A percentile compares a stretch with the other conserved stretches of the same genome.
Evolutionary conservation across 202 grass and related monocot genomes (phyloP).

Genomic region (Miscanthus sacchariflorus): DNA sequence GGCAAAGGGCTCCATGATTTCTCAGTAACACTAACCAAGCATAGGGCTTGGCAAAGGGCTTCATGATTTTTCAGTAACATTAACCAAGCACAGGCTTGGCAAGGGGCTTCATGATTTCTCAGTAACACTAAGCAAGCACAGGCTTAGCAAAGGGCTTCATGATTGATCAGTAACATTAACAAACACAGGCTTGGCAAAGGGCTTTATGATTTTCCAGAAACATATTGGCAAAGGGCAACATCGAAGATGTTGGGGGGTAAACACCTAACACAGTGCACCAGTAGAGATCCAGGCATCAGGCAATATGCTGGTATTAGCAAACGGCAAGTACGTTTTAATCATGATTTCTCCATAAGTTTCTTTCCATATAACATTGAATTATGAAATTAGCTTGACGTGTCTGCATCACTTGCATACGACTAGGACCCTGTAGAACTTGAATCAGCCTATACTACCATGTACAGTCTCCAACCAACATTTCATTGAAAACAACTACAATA

Average conservation of each 20-base stretch:
- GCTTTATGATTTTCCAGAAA: background rate
- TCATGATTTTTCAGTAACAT: background rate
- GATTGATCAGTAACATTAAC: no score
- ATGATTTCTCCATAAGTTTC: background rate
- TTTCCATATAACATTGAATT: background rate
- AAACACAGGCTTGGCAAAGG: no score
- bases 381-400: background rate
- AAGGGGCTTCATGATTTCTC: background rate
- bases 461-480: background rate
- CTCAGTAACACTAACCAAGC: constrained; percentile 22
- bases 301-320: background rate
- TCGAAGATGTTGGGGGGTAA: background rate
- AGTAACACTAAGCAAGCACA: constrained; percentile 11
- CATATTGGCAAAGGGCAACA: background rate
- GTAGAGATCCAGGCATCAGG: background rate
- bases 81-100: background rate
- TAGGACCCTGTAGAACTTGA: background rate
- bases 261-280: background rate
- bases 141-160: background rate
- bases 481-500: background rate
- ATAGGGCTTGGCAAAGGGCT: background rate
- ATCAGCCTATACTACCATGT: background rate
- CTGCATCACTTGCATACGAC: background rate
- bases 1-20: background rate
- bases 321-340: background rate